Evolutionary conservation across 345 rosid species (phyloP), one percentile per base, ranked within the genome.

Genomic region (Garcia nutans): DNA sequence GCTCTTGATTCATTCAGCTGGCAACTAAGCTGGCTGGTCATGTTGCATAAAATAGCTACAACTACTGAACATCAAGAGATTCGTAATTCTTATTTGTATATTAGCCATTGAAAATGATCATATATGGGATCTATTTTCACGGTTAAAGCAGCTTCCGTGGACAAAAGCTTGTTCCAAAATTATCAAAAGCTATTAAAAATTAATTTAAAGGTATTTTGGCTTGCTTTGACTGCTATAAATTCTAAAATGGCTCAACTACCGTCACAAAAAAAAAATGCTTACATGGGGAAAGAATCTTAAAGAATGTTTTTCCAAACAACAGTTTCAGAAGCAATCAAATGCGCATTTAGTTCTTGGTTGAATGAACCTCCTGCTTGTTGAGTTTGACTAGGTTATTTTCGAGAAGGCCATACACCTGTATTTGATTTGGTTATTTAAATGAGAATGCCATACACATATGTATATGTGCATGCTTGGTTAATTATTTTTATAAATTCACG

Each of bases 401-500:
- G 13, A 23, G 1, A 1, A 47, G 19, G 10, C n/a, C 44, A 54
- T 67, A 12, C 24, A 4, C 10, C 4, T 26, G 31, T 28, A 28
- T 47, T 44, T 16, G 28, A 13, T 1, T 44, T 66, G 54, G 11
- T 47, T 12, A 47, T 22, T 68, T 68, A 6, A 10, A 23, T 4
- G 3, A 23, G 19, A 22, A 8, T 5, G 10, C n/a, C 44, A 54
- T 67, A 12, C 24, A 0, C 10, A 13, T 26, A 28, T 62, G 26
- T 62, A 28, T 37, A 5, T 2, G 65, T 28, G n/a, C 5, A 41
- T 4, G 24, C 9, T 13, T 37, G 3, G 19, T 8, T 8, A 4
- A 9, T 31, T 47, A 19, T 65, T 65, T 28, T 71, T 56, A 59
- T 68, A 17, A 52, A 49, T 76, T 58, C 49, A 52, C 22, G 65